Conservation (phyloP, 345 rosid genomes). For the Linum usitatissimum region DNA sequence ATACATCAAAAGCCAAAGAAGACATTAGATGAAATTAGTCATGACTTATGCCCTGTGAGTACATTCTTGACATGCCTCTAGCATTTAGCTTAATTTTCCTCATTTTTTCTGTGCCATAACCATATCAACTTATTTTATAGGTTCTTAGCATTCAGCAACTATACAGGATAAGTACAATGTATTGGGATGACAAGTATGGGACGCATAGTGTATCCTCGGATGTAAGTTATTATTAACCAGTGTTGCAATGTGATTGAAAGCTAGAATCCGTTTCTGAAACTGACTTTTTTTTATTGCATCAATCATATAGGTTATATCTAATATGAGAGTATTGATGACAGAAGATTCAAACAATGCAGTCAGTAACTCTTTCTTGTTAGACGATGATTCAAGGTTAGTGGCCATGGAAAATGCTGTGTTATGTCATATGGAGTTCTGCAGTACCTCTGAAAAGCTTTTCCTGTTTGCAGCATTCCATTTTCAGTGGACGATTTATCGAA, state of each 20-base stretch:
- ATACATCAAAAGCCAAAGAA: conserved; percentile 3
- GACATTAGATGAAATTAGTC: not conserved
- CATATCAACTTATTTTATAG: not conserved
- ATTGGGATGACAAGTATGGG: conserved; percentile 8
- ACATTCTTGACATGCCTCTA: not conserved
- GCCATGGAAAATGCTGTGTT: not conserved
- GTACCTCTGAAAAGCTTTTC: not conserved
- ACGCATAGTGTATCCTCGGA: conserved; percentile 2
- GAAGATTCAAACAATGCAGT: conserved; percentile 5
- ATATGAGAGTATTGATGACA: conserved; percentile 4
- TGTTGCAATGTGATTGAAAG: not conserved
- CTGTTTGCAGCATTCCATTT: conserved; percentile 4
- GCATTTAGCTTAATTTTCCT: not conserved
- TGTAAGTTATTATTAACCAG: not conserved
- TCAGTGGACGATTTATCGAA: conserved; percentile 2
- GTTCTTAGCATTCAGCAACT: conserved; percentile 2
- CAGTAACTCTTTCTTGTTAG: conserved; percentile 4
- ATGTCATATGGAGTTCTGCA: not conserved
- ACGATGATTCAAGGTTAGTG: conserved; percentile 6
- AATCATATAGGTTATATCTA: not conserved
- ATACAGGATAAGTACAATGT: conserved; percentile 2
- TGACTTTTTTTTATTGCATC: too few species aligned
- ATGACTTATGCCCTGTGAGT: conserved; percentile 4
- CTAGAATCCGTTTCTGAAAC: not conserved
- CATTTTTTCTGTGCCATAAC: not conserved